Evolutionary conservation across 306 rosid genomes (phyloP).

Genomic region (Castanea mollissima): DNA sequence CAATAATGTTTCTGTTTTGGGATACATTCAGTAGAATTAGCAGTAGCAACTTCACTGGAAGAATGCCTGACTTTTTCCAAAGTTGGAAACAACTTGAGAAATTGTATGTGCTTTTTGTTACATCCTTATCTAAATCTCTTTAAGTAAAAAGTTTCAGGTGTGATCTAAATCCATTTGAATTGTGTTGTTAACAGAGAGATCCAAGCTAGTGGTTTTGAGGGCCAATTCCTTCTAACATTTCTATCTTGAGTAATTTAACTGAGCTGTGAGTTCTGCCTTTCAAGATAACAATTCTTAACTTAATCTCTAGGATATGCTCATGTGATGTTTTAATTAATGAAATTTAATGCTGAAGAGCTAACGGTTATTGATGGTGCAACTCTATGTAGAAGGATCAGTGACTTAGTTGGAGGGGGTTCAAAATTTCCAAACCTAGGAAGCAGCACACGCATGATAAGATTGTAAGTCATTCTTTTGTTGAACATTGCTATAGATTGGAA

Average conservation of each 20-base stretch:
- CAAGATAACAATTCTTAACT: background rate
- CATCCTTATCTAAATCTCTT: background rate
- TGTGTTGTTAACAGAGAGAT: slow-evolving; percentile 25
- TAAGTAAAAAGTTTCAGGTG: background rate
- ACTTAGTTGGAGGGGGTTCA: slow-evolving; percentile 13
- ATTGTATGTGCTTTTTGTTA: slow-evolving; percentile 10
- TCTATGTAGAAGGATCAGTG: slow-evolving; percentile 30
- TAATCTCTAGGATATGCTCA: background rate
- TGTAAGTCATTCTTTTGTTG: slow-evolving; percentile 14
- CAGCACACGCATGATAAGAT: background rate
- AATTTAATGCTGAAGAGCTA: background rate
- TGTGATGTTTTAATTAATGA: background rate
- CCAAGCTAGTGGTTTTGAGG: slow-evolving; percentile 30
- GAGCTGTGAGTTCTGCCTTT: slow-evolving; percentile 22
- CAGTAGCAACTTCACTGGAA: slow-evolving; percentile 37
- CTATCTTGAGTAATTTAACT: slow-evolving; percentile 11
- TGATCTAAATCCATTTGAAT: background rate
- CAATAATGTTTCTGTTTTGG: background rate
- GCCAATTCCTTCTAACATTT: slow-evolving; percentile 29
- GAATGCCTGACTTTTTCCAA: slow-evolving; percentile 17
- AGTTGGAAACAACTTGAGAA: slow-evolving; percentile 3
- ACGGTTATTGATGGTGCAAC: background rate
- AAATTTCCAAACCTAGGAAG: slow-evolving; percentile 10
- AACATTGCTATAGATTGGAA: background rate
- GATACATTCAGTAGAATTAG: slow-evolving; percentile 17